Percentiles rank a stretch among this genome's conserved stretches.
Conservation (phyloP, 1,284 basidiomycete species). For the Vanrija sp. region DNA sequence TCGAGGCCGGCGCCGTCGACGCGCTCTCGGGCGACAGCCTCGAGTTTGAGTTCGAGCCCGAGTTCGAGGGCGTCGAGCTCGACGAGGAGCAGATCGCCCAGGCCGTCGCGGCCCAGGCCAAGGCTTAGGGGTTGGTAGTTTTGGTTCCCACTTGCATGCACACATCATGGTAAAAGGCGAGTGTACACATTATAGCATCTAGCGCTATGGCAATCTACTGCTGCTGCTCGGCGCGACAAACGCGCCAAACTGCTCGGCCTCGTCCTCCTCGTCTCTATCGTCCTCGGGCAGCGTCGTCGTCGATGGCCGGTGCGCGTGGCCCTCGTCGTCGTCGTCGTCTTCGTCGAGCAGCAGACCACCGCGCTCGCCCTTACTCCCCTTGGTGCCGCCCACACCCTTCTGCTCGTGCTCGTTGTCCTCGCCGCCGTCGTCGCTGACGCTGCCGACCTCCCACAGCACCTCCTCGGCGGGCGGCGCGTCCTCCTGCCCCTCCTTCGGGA, state of each 20-base stretch:
- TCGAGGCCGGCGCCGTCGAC: conserved; percentile 43
- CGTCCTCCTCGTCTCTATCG: conserved; percentile 9
- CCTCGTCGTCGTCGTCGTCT: conserved; percentile 9
- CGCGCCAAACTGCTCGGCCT: conserved; percentile 27
- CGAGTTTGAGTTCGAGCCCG: conserved; percentile 51
- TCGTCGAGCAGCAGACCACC: conserved; percentile 12
- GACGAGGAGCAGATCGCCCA: background rate
- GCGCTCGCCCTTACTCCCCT: conserved; percentile 15
- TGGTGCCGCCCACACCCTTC: conserved; percentile 27
- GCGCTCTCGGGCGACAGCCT: conserved; percentile 52
- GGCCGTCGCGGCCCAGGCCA: background rate
- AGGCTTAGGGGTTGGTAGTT: background rate
- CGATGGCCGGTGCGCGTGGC: background rate
- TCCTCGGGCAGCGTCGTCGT: background rate
- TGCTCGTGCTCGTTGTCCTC: conserved; percentile 21
- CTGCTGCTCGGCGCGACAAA: conserved; percentile 14
- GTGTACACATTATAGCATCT: background rate
- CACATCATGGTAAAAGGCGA: background rate
- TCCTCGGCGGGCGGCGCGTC: background rate
- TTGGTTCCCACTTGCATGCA: background rate
- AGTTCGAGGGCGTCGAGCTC: background rate
- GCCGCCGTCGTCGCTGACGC: conserved; percentile 30
- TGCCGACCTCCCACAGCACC: conserved; percentile 39
- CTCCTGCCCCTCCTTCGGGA: background rate
- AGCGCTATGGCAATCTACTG: background rate